Percentiles rank a stretch among this genome's conserved stretches.
Conservation (phyloP, 106 monocot genomes). For the Apostasia shenzhenica region DNA sequence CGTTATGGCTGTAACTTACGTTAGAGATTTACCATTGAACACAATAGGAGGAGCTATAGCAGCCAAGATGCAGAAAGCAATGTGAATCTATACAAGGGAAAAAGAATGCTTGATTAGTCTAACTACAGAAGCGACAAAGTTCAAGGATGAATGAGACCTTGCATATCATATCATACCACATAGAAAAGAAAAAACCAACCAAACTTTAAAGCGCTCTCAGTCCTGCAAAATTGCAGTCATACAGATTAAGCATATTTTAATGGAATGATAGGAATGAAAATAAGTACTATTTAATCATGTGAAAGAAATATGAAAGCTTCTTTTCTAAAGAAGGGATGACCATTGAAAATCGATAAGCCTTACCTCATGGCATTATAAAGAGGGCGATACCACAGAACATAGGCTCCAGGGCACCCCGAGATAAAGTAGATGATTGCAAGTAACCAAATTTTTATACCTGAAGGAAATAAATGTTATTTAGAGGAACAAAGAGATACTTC, state of each 20-base stretch:
- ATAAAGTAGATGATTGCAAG: constrained; percentile 71
- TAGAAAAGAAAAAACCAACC: constrained; percentile 65
- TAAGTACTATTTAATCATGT: no score
- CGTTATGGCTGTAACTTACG: constrained; percentile 33
- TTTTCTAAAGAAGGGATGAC: not conserved
- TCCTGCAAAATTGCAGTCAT: constrained; percentile 27
- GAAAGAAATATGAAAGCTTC: not conserved
- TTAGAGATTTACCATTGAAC: constrained; percentile 72
- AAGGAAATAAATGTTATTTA: not conserved
- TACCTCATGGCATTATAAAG: constrained; percentile 74
- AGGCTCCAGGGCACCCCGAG: constrained; percentile 57
- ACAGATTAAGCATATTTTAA: not conserved
- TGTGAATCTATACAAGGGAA: constrained; percentile 39
- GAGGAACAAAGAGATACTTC: not conserved
- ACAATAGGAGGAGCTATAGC: constrained; percentile 68
- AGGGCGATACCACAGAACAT: constrained; percentile 69
- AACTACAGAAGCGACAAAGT: not conserved
- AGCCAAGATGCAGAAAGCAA: constrained; percentile 46
- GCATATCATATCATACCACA: constrained; percentile 16
- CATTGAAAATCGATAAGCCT: not conserved
- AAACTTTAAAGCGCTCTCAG: constrained; percentile 65
- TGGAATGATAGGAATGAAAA: constrained; percentile 1
- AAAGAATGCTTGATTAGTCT: not conserved
- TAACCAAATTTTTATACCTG: constrained; percentile 64
- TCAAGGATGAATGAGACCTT: not conserved